Evolutionary conservation across 2,329 filamentous ascomycete genomes (phyloP).

Genomic region (Botrytis galanthina): DNA sequence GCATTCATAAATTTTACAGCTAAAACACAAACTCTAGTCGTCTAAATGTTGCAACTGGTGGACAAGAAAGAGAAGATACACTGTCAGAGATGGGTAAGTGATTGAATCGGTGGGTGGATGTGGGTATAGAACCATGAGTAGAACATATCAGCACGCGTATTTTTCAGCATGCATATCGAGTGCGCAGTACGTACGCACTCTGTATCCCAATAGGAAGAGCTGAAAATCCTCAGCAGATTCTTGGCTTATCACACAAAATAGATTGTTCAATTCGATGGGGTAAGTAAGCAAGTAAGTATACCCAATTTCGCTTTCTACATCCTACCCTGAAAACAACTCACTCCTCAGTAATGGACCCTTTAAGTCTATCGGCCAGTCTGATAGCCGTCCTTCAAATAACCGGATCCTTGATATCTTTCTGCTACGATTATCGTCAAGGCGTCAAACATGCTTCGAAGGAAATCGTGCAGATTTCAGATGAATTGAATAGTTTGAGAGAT

Average conservation of each 20-base stretch:
- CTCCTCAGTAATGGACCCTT: constrained; percentile 25
- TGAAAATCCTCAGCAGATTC: neutral
- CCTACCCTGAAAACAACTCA: no score
- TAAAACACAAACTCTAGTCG: constrained; percentile 18
- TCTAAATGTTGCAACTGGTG: neutral
- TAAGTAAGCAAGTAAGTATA: neutral
- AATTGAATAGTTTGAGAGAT: constrained; percentile 26
- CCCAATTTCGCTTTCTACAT: neutral
- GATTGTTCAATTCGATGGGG: neutral
- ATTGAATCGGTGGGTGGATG: neutral
- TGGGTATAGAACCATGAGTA: neutral
- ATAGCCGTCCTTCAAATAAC: constrained; percentile 32
- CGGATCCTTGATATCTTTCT: constrained; percentile 26
- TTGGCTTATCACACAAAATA: neutral
- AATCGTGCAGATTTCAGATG: constrained; percentile 26
- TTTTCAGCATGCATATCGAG: neutral
- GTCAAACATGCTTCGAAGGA: constrained; percentile 24
- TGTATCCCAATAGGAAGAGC: neutral
- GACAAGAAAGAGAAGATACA: neutral
- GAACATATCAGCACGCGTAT: constrained; percentile 1
- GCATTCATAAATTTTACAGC: constrained; percentile 21
- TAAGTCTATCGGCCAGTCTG: constrained; percentile 29
- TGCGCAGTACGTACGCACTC: neutral
- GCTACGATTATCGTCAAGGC: constrained; percentile 31
- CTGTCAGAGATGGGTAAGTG: neutral